Evolutionary conservation across 2,329 filamentous ascomycete genomes (phyloP), one percentile per base, ranked within the genome.

Genomic region (Herpomyces periplanetae): DNA sequence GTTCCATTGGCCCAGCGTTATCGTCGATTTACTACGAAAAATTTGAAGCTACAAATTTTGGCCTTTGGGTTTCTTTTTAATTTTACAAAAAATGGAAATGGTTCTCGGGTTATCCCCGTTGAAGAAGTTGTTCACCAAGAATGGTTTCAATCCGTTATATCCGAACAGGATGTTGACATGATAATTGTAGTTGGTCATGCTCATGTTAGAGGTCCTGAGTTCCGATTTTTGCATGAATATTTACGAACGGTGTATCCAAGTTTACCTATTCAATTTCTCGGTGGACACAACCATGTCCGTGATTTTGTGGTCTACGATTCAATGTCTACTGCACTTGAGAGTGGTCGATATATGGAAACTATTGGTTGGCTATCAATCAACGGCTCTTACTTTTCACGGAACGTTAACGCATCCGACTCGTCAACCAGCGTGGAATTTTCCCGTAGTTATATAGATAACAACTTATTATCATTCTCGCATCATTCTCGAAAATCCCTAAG

Each of bases 1-100:
- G 51, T 62, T 19, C 64, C 73, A 2, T 51, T 88, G 29, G 69
- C 71, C 4, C 59, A 57, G 28, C 52, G 73, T 5, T 91, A 60
- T 39, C 60, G 63, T 34, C 80, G 68, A 33, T 87, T 96, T 38
- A 71, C 53, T 22, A 96, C 80, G 4, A 71, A 73, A 44, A 69
- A 84, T 27, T 66, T 68, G 27, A 64, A 62, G 3, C 57, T 87
- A 23, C 52, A 62, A 8, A 55, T 96, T 22, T 44, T 85, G 18
- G 66, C 75, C 0, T 73, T 96, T 35, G 80, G 80, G 2, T 91
- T 96, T 37, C 42, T 96, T 3, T 96, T 88, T 37, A 59, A 96
- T 39, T 96, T 96, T 30, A 66, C 53, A 1, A 58, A 60, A 8
- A 87, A 87, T 35, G 62, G 63, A 21, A 80, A 87, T 34, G 91